Conservation (phyloP, 2,329 filamentous ascomycete genomes). For the Aspergillus fijiensis region DNA sequence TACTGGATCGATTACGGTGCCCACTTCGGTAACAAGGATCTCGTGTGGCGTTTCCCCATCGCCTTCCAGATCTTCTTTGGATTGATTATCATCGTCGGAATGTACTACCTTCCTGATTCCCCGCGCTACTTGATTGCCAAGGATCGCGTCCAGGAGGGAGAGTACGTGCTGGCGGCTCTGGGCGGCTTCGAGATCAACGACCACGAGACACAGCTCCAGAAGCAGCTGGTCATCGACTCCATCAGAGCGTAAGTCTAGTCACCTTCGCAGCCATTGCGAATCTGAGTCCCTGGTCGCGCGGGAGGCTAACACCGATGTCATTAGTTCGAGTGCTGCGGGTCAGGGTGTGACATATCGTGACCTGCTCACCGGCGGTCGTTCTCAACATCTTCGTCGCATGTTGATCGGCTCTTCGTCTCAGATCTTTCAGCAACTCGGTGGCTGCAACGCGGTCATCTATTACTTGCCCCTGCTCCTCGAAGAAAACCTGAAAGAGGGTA, state of each 20-base stretch:
- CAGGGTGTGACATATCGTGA: conserved; percentile 49
- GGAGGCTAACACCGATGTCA: conserved; percentile 32
- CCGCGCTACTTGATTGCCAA: conserved; percentile 48
- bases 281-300: conserved; percentile 12
- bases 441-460: conserved; percentile 53
- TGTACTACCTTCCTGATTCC: conserved; percentile 47
- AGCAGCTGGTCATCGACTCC: conserved; percentile 68
- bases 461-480: conserved; percentile 52
- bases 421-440: conserved; percentile 51
- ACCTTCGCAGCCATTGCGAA: not conserved
- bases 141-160: conserved; percentile 48
- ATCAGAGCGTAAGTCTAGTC: conserved; percentile 55
- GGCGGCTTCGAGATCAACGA: conserved; percentile 51
- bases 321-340: conserved; percentile 57
- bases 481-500: conserved; percentile 41
- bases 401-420: conserved; percentile 42
- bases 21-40: conserved; percentile 33
- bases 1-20: conserved; percentile 55
- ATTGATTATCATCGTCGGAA: conserved; percentile 44
- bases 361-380: conserved; percentile 39
- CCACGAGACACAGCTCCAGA: conserved; percentile 58
- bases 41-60: conserved; percentile 54
- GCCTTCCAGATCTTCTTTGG: conserved; percentile 55
- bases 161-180: conserved; percentile 53
- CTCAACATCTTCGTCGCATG: conserved; percentile 43